Evolutionary conservation across 805 yeast genomes (phyloP).

Genomic region (Metschnikowia proteae): DNA sequence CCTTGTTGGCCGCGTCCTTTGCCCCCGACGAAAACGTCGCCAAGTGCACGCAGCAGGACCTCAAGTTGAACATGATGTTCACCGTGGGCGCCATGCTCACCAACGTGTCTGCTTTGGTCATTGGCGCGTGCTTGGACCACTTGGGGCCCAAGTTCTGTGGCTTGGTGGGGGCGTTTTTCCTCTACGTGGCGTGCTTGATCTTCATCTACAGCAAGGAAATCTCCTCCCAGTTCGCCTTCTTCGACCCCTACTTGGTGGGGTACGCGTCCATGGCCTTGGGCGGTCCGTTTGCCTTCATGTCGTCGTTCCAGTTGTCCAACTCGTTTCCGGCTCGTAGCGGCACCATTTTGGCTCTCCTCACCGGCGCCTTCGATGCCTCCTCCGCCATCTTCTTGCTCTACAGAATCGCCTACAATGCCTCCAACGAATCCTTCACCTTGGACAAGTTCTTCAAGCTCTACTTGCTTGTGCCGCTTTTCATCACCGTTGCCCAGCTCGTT

Average conservation of each 20-base stretch:
- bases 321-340: conserved; percentile 54
- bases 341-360: conserved; percentile 47
- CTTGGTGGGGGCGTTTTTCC: conserved; percentile 45
- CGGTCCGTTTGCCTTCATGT: conserved; percentile 55
- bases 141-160: conserved; percentile 55
- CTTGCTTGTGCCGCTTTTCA: conserved; percentile 47
- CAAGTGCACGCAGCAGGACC: conserved; percentile 49
- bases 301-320: conserved; percentile 55
- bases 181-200: conserved; percentile 42
- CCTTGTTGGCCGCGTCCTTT: conserved; percentile 6
- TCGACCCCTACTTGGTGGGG: conserved; percentile 53
- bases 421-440: conserved; percentile 35
- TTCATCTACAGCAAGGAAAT: conserved; percentile 40
- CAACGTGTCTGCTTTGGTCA: conserved; percentile 49
- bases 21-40: conserved; percentile 29
- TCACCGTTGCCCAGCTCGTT: conserved; percentile 41
- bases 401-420: conserved; percentile 35
- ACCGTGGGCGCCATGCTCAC: conserved; percentile 56
- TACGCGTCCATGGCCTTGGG: conserved; percentile 53
- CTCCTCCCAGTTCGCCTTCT: conserved; percentile 12
- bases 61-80: conserved; percentile 55
- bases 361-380: conserved; percentile 59
- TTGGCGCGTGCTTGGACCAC: conserved; percentile 47
- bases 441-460: conserved; percentile 45
- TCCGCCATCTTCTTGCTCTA: conserved; percentile 52